Conservation (phyloP, 768 basidiomycete genomes). For the Agaricus subrufescens region DNA sequence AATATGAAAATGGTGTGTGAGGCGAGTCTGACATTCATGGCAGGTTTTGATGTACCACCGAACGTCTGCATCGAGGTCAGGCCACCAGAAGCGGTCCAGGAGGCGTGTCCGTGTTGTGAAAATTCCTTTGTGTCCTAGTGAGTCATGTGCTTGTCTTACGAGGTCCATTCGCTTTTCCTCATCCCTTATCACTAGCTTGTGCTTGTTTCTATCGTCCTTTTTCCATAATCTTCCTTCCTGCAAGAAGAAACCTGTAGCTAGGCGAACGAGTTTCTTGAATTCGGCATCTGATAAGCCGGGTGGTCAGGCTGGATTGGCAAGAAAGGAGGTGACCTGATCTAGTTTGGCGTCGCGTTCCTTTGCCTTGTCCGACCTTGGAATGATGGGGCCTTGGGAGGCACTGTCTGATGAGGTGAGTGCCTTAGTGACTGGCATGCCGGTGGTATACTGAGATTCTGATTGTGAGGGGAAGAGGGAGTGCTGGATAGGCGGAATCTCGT, state of each 20-base stretch:
- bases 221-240: slow-evolving; percentile 12
- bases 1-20: slow-evolving; percentile 17
- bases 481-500: too few relatives aligned
- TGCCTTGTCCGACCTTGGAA: not conserved
- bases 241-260: slow-evolving; percentile 14
- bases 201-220: slow-evolving; percentile 14
- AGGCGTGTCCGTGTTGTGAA: too few relatives aligned
- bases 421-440: slow-evolving; percentile 18
- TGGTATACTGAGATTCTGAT: slow-evolving; percentile 9
- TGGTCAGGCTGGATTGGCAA: slow-evolving; percentile 3
- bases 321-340: not conserved
- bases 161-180: slow-evolving; percentile 12
- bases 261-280: slow-evolving; percentile 1
- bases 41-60: too few relatives aligned
- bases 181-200: slow-evolving; percentile 12
- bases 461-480: not conserved
- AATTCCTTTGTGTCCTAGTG: slow-evolving; percentile 24
- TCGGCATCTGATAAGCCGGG: not conserved
- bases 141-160: slow-evolving; percentile 19
- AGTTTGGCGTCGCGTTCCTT: not conserved
- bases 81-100: too few relatives aligned
- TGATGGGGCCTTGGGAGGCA: slow-evolving; percentile 18
- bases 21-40: slow-evolving; percentile 24
- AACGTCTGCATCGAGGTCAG: too few relatives aligned
- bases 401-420: too few relatives aligned